phyloP scores from a whole-genome alignment of 2,329 filamentous ascomycete genomes.

The Colletotrichum limetticola region DNA sequence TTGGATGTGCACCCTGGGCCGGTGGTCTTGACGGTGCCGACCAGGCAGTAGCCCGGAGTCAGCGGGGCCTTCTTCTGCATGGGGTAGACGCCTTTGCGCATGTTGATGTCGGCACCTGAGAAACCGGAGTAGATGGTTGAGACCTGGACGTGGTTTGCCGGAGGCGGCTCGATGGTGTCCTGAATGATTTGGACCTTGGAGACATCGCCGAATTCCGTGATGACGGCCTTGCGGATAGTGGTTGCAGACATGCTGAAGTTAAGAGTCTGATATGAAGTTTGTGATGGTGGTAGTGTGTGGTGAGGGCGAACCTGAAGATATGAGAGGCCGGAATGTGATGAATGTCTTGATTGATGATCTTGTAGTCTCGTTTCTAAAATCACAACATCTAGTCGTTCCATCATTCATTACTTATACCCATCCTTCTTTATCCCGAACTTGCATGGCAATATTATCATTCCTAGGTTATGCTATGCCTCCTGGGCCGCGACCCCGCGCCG shows the following conservation, averaged over 20 bases:
- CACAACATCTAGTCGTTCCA: neutral
- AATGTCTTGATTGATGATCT: neutral
- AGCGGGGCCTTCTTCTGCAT: slow-evolving; percentile 56
- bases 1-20: slow-evolving; percentile 45
- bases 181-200: slow-evolving; percentile 48
- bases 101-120: slow-evolving; percentile 59
- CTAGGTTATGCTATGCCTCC: neutral
- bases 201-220: slow-evolving; percentile 53
- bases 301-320: neutral
- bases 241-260: slow-evolving; percentile 16
- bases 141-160: slow-evolving; percentile 56
- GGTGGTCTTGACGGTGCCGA: slow-evolving; percentile 52
- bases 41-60: slow-evolving; percentile 60
- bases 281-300: neutral
- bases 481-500: neutral
- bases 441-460: neutral
- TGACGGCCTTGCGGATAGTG: slow-evolving; percentile 56
- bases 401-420: neutral
- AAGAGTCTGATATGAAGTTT: neutral
- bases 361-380: neutral
- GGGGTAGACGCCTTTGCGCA: slow-evolving; percentile 60
- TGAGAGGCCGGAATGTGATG: neutral
- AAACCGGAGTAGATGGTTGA: slow-evolving; percentile 59
- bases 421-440: neutral
- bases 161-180: slow-evolving; percentile 49